Evolutionary conservation across 2,329 filamentous ascomycete species (phyloP), one percentile per base, ranked within the genome.

Genomic region (Scedosporium apiospermum): DNA sequence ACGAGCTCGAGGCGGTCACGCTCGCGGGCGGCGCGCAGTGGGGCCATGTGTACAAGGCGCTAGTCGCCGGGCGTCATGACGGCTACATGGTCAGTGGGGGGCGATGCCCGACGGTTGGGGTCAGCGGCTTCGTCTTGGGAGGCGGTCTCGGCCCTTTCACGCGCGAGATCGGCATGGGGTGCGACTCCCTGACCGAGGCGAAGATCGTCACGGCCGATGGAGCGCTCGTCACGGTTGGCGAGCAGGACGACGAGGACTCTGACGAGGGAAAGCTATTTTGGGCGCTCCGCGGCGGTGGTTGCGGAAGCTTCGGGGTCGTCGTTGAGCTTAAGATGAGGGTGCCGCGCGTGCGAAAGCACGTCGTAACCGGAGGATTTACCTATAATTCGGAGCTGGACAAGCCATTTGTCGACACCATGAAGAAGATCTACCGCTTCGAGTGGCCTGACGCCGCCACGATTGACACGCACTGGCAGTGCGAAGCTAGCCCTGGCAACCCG

Each of bases 261-360:
- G 58, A 65, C 2, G 26, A 55, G 21, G 51, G 51, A 4, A 55
- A 27, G 51, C 64, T 77, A 1, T 78, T 78, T 67, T 77, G 72
- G 68, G 76, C 75, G 0, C 69, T 78, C 3, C 68, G 73, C 1
- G 76, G 77, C 4, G 75, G 71, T 2, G 76, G 77, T 0, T 73
- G 72, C 7, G 75, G 73, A 1, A 78, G 76, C 3, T 78, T 74
- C 30, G 77, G 76, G 0, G 71, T 78, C 1, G 65, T 77, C 0
- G 68, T 70, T 0, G 14, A 72, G 23, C 67, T 74, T 64, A 73
- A 71, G 61, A 38, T 74, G 21, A 53, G 61, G 1, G 42, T 72
- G 27, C 53, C 68, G 9, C 6, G 67, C 3, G 64, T 72, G 0
- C 21, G 34, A 0, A 49, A 30, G 0, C 30, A 41, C 2, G 65